These are phyloP conservation scores for Beauveria sp. DNA, from an alignment of 2,329 filamentous ascomycete genomes.

Conservation along the genomic window DNA sequence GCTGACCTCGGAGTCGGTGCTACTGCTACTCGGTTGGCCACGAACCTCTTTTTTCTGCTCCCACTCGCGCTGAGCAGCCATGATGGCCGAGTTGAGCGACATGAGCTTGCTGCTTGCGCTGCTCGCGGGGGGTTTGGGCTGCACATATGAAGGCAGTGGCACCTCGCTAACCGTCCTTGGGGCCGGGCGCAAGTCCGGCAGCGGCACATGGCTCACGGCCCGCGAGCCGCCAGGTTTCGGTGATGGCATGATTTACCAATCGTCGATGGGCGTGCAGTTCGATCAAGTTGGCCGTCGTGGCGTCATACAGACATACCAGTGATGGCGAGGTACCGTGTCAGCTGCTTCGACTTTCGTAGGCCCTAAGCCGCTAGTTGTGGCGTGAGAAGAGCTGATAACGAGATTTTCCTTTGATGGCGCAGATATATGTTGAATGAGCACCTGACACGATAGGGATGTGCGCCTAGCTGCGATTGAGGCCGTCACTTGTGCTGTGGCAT, in stretches of 20 bases:
- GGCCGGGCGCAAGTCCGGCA: neutral
- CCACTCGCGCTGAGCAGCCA: conserved; percentile 24
- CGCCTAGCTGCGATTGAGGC: neutral
- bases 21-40: neutral
- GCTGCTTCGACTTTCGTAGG: neutral
- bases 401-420: too few relatives aligned
- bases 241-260: neutral
- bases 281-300: neutral
- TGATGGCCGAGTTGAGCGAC: conserved; percentile 17
- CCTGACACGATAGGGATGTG: neutral
- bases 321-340: neutral
- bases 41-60: conserved; percentile 9
- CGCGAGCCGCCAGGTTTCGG: neutral
- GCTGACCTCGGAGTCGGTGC: neutral
- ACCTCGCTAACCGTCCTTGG: neutral
- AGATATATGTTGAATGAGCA: too few relatives aligned
- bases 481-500: neutral
- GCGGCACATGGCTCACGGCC: neutral
- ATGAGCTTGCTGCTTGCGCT: neutral
- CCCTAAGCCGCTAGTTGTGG: neutral
- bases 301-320: neutral
- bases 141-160: neutral
- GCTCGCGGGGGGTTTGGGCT: neutral
- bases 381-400: too few relatives aligned
- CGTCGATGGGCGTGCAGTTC: neutral